A percentile compares a stretch with the other conserved stretches of the same genome.
Conservation (phyloP, 2,329 filamentous ascomycete genomes). For the Dactylellina parvicollis region DNA sequence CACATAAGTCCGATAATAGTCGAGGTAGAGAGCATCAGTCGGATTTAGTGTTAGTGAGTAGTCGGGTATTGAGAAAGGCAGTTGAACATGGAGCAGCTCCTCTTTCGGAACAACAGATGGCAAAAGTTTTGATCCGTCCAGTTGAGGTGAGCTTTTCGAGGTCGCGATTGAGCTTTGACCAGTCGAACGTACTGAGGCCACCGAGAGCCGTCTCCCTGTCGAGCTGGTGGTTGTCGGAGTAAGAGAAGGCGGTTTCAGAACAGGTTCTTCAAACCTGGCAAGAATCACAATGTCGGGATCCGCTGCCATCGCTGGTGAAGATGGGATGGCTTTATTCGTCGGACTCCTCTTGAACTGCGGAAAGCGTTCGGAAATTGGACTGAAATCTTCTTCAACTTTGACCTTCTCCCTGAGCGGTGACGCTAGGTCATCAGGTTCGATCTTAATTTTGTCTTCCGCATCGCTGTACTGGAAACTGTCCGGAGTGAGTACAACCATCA, state of each 20-base stretch:
- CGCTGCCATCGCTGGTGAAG: slow-evolving; percentile 43
- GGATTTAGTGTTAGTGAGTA: slow-evolving; percentile 22
- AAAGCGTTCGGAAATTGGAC: slow-evolving; percentile 53
- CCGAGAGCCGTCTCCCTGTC: slow-evolving; percentile 30
- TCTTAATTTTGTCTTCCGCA: slow-evolving; percentile 63
- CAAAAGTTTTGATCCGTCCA: slow-evolving; percentile 24
- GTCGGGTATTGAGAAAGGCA: slow-evolving; percentile 31
- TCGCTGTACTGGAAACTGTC: slow-evolving; percentile 65
- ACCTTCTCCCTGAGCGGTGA: slow-evolving; percentile 48
- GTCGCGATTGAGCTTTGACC: slow-evolving; percentile 44
- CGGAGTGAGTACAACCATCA: slow-evolving; percentile 67
- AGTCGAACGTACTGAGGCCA: slow-evolving; percentile 35
- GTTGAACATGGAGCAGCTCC: slow-evolving; percentile 24
- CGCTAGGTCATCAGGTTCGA: slow-evolving; percentile 60
- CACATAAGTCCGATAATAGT: slow-evolving; percentile 58
- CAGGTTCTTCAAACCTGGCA: slow-evolving; percentile 65
- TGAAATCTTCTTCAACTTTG: slow-evolving; percentile 58
- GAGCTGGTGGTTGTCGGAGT: slow-evolving; percentile 43
- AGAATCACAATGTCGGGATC: slow-evolving; percentile 67
- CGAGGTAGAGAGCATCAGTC: slow-evolving; percentile 52
- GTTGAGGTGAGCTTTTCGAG: slow-evolving; percentile 46
- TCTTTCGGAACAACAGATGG: slow-evolving; percentile 38
- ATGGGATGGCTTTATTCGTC: slow-evolving; percentile 56
- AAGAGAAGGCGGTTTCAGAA: slow-evolving; percentile 26
- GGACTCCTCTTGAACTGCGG: slow-evolving; percentile 56